These are phyloP conservation scores for Kluyveromyces wickerhamii DNA, from an alignment of 805 yeast species.

Conservation along the genomic window DNA sequence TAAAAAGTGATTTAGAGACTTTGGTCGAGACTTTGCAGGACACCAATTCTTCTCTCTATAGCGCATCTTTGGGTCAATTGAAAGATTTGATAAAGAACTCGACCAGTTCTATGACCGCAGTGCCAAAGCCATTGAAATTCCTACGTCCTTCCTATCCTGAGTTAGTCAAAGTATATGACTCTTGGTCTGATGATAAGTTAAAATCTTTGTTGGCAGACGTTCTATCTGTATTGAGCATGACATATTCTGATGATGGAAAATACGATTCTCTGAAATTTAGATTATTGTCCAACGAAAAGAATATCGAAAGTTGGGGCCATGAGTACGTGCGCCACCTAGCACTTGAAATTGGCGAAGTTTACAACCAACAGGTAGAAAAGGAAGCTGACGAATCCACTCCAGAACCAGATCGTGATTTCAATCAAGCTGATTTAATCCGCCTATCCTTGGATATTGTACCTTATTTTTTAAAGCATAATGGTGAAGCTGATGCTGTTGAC, in stretches of 20 bases:
- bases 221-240: slow-evolving; percentile 90
- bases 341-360: slow-evolving; percentile 86
- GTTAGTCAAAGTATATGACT: slow-evolving; percentile 56
- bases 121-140: slow-evolving; percentile 96
- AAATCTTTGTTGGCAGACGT: slow-evolving; percentile 71
- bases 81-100: slow-evolving; percentile 80
- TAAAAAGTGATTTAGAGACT: slow-evolving; percentile 79
- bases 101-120: slow-evolving; percentile 98
- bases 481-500: slow-evolving; percentile 98
- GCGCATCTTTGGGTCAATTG: slow-evolving; percentile 56
- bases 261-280: slow-evolving; percentile 77
- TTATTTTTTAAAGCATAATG: slow-evolving; percentile 85
- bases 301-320: slow-evolving; percentile 90
- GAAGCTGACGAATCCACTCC: slow-evolving; percentile 24
- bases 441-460: slow-evolving; percentile 78
- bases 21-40: slow-evolving; percentile 73
- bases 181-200: slow-evolving; percentile 49
- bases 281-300: slow-evolving; percentile 47
- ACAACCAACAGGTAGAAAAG: slow-evolving; percentile 43
- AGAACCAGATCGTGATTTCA: slow-evolving; percentile 20
- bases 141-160: slow-evolving; percentile 76
- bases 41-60: slow-evolving; percentile 39
- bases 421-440: slow-evolving; percentile 41
- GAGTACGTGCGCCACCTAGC: slow-evolving; percentile 96
- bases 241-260: slow-evolving; percentile 74